Base-by-base conservation (phyloP, 2,329 filamentous ascomycete genomes). In the Tympanopsis confertula region DNA sequence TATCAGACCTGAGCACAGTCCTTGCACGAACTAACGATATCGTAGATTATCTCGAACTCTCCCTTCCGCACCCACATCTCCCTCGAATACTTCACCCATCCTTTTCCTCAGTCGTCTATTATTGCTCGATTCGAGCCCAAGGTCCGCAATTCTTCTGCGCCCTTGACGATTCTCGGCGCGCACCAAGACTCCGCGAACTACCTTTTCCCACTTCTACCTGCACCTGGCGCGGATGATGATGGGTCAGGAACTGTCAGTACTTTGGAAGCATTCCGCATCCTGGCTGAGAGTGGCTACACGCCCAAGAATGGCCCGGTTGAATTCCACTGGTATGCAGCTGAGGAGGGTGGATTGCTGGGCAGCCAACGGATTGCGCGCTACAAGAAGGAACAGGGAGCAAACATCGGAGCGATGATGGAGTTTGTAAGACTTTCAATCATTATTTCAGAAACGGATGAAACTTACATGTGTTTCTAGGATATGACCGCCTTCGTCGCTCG, bases 241-340 rank as follows among this genome's bases (percentile, higher is more conserved):
- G 77, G 79, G 36, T 79, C 75, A 42, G 78, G 78, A 33, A 81
- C 80, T 0, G 78, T 85, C 26, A 85, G 78, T 5, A 86, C 85
- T 42, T 67, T 86, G 7, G 81, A 86, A 54, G 76, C 79, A 2
- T 65, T 86, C 43, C 69, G 79, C 20, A 74, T 81, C 38, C 63
- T 86, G 45, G 70, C 74, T 12, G 57, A 69, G 38, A 65, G 46
- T 19, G 56, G 55, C 1, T 59, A 45, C 37, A 43, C 50, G 14
- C 57, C 56, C 3, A 39, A 47, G 19, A 46, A 55, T 5, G 55
- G 55, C 0, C 7, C 22, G 7, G 58, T 86, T 38, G 82, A 86
- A 56, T 86, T 86, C 54, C 80, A 84, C 54, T 87, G 81, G 81
- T 86, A 86, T 58, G 78, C 74, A n/a, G 82, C 81, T 1, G 82